phyloP scores from a whole-genome alignment of 306 rosid species.

The Malus sieversii region DNA sequence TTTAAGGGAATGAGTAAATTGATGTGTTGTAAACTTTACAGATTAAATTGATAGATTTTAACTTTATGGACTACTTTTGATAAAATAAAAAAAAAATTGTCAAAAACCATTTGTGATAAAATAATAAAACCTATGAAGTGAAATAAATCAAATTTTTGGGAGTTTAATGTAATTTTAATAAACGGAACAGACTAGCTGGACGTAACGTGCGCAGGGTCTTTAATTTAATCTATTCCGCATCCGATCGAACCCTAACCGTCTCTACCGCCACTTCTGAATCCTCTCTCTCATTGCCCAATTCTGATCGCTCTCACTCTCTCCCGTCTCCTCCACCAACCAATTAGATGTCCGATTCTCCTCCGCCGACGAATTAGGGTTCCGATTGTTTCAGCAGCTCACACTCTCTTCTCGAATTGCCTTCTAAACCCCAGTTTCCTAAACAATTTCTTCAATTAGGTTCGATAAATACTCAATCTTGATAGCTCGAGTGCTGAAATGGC shows the following conservation, averaged over 20 bases:
- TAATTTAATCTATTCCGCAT: neutral
- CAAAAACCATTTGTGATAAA: no score
- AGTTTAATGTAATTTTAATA: neutral
- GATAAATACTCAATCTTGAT: neutral
- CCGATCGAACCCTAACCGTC: neutral
- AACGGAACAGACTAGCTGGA: neutral
- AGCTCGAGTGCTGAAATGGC: conserved; percentile 40
- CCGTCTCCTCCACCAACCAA: neutral
- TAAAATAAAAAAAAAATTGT: no score
- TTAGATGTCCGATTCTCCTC: neutral
- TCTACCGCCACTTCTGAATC: neutral
- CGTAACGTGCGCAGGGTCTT: neutral
- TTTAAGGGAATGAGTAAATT: no score
- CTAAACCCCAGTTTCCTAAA: neutral
- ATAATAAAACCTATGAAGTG: neutral
- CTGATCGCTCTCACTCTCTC: neutral
- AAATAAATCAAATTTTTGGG: neutral
- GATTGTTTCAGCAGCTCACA: neutral
- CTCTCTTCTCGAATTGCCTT: neutral
- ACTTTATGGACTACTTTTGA: no score
- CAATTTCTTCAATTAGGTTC: neutral
- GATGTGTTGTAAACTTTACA: no score
- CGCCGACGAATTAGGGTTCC: neutral
- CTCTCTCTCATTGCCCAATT: neutral
- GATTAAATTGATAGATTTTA: no score